Percentiles rank a stretch among this genome's conserved stretches.
Evolutionary conservation across 1,284 basidiomycete species (phyloP).

Genomic region (Ceratobasidium theobromae): DNA sequence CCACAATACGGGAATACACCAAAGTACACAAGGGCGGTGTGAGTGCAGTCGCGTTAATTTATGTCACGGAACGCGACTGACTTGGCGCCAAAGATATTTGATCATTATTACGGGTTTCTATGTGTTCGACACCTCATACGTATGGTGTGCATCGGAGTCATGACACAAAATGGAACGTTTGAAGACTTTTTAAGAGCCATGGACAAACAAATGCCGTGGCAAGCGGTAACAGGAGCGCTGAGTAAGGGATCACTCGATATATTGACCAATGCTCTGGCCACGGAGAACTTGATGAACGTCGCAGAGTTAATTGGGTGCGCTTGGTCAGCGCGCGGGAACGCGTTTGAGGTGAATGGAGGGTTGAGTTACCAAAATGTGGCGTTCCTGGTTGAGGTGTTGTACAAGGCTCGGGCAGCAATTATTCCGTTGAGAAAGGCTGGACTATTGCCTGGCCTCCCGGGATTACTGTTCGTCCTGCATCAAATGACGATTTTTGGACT

Average conservation of each 20-base stretch:
- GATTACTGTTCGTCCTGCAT: neutral
- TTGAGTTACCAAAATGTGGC: neutral
- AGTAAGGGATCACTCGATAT: neutral
- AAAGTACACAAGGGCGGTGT: neutral
- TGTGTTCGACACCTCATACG: constrained; percentile 17
- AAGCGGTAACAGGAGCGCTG: neutral
- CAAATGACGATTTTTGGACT: neutral
- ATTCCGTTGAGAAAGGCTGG: neutral
- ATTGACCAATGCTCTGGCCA: neutral
- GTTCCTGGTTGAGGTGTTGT: neutral
- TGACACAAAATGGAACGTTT: neutral
- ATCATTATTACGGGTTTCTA: constrained; percentile 5
- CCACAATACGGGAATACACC: neutral
- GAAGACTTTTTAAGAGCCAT: neutral
- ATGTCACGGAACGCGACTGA: neutral
- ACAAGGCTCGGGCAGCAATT: neutral
- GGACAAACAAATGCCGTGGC: neutral
- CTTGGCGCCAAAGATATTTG: neutral
- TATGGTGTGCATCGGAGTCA: constrained; percentile 12
- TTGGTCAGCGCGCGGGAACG: neutral
- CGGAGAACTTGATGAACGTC: neutral
- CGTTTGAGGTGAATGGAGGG: neutral
- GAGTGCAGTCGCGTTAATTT: neutral
- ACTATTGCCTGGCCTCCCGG: constrained; percentile 2
- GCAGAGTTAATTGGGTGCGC: neutral